Conservation (phyloP, 148 eudicot species). For the Rhododendron simsii region DNA sequence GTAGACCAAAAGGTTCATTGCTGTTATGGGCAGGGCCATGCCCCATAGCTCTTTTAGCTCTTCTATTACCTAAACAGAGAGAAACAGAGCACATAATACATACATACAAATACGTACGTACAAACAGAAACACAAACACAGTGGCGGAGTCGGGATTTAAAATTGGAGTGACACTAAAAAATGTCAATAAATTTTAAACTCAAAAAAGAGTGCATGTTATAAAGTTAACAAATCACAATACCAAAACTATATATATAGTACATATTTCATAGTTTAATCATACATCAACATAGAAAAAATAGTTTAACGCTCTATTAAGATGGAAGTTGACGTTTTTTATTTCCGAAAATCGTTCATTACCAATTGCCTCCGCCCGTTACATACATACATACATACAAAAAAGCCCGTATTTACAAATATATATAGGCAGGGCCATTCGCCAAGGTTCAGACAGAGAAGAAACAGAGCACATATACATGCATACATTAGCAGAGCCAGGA, state of each 20-base stretch:
- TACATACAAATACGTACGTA: not conserved
- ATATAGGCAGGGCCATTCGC: too few relatives aligned
- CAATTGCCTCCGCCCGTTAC: too few relatives aligned
- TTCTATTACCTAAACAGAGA: slow-evolving; percentile 44
- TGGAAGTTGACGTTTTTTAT: not conserved
- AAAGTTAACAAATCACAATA: not conserved
- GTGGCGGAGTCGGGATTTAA: not conserved
- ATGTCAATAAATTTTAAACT: not conserved
- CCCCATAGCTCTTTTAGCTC: slow-evolving; percentile 78
- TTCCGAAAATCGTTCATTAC: not conserved
- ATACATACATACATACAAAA: too few relatives aligned
- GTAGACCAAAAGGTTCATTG: slow-evolving; percentile 76
- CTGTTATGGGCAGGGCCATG: slow-evolving; percentile 85
- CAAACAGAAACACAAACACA: too few relatives aligned
- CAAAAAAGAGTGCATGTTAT: not conserved
- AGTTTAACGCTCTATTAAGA: not conserved
- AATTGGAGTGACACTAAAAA: too few relatives aligned
- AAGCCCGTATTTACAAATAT: too few relatives aligned
- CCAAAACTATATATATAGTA: too few relatives aligned
- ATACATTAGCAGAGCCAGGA: too few relatives aligned
- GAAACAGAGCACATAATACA: not conserved
- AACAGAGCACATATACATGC: not conserved
- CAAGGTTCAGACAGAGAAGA: not conserved
- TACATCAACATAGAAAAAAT: too few relatives aligned
- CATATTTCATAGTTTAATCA: too few relatives aligned